Conservation (phyloP, 257 asterid genomes). For the Mentha longifolia region DNA sequence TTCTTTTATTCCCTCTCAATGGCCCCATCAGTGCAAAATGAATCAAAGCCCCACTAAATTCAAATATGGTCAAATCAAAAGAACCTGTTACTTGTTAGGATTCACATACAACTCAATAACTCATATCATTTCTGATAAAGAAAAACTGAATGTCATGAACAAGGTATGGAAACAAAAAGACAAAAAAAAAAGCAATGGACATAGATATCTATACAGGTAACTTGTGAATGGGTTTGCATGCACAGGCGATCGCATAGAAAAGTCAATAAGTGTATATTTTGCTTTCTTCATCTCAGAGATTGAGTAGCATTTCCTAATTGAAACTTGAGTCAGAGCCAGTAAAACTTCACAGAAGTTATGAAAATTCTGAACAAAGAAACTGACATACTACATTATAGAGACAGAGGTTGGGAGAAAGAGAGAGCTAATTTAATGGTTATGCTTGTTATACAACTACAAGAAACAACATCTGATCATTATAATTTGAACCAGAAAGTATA, state of each 20-base stretch:
- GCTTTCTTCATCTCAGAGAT: conserved; percentile 1
- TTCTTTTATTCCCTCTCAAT: conserved; percentile 66
- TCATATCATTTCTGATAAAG: conserved; percentile 29
- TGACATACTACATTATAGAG: neutral
- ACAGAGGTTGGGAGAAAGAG: neutral
- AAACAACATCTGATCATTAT: conserved; percentile 11
- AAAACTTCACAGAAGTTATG: conserved; percentile 28
- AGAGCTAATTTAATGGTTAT: neutral
- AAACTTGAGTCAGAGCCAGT: conserved; percentile 20
- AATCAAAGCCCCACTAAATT: conserved; percentile 37
- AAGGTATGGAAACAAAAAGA: conserved; percentile 23
- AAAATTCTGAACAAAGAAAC: conserved; percentile 27
- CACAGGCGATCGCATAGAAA: conserved; percentile 19
- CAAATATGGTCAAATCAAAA: conserved; percentile 24
- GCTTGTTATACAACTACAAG: conserved; percentile 8
- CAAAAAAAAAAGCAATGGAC: conserved; percentile 7
- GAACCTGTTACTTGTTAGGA: conserved; percentile 16
- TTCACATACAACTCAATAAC: conserved; percentile 24
- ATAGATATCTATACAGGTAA: conserved; percentile 5
- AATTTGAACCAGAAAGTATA: neutral
- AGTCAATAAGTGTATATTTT: conserved; percentile 22
- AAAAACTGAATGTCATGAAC: conserved; percentile 24
- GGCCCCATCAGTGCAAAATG: conserved; percentile 62
- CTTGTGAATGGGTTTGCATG: neutral
- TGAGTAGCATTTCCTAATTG: conserved; percentile 36